These are phyloP conservation scores for Xylaria curta DNA, from an alignment of 495 filamentous ascomycete species.

Conservation along the genomic window DNA sequence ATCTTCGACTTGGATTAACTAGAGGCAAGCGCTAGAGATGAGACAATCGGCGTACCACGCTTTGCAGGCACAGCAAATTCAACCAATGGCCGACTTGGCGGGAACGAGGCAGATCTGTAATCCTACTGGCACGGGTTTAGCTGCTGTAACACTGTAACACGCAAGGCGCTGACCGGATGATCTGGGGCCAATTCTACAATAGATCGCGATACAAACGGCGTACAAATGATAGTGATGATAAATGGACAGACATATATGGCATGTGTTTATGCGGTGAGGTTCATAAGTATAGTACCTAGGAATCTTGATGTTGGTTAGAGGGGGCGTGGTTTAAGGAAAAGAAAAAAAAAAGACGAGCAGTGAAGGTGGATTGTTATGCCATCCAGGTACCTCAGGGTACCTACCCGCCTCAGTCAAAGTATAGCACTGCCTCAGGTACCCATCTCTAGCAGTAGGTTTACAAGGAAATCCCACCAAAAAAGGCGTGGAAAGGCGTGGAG, in stretches of 20 bases:
- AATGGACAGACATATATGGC: background rate
- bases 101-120: slow-evolving; percentile 10
- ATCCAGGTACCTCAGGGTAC: background rate
- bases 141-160: background rate
- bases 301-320: background rate
- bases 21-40: no score
- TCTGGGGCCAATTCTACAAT: background rate
- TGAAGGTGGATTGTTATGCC: background rate
- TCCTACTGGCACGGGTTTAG: background rate
- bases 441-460: background rate
- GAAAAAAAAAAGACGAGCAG: background rate
- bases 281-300: background rate
- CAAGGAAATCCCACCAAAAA: background rate
- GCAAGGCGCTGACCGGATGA: background rate
- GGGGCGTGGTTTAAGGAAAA: background rate
- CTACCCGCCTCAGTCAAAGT: background rate
- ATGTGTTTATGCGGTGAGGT: background rate
- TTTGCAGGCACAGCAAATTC: background rate
- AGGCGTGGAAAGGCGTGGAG: background rate
- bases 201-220: background rate
- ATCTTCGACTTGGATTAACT: background rate
- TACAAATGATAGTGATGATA: background rate
- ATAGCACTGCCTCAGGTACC: no score
- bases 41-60: no score
- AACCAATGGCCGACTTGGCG: slow-evolving; percentile 12